A percentile compares a stretch with the other conserved stretches of the same genome.
phyloP scores from a whole-genome alignment of 768 basidiomycete species.

The Suillus ampliporus region DNA sequence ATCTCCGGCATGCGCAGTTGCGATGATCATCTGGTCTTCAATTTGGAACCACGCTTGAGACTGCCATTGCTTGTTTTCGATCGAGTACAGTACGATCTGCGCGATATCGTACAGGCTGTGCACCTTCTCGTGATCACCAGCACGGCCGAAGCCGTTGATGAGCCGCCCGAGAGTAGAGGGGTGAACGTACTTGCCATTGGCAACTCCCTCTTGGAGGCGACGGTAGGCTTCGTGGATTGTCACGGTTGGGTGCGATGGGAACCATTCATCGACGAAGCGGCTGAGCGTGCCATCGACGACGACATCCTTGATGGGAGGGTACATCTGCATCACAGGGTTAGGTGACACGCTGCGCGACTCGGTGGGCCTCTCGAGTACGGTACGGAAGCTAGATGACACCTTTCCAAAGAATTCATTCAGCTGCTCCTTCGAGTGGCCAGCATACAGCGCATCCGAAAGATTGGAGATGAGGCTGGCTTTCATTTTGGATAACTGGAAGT shows the following conservation, averaged over 20 bases:
- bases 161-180: slow-evolving; percentile 61
- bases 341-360: not conserved
- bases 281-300: slow-evolving; percentile 32
- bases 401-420: slow-evolving; percentile 29
- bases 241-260: slow-evolving; percentile 32
- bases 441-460: slow-evolving; percentile 33
- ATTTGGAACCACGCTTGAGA: slow-evolving; percentile 71
- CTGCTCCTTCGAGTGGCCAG: slow-evolving; percentile 21
- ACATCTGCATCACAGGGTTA: slow-evolving; percentile 16
- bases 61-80: slow-evolving; percentile 53
- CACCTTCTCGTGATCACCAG: slow-evolving; percentile 63
- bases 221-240: slow-evolving; percentile 50
- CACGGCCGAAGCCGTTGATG: slow-evolving; percentile 72
- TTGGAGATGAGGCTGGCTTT: slow-evolving; percentile 25
- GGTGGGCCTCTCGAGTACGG: not conserved
- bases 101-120: slow-evolving; percentile 69
- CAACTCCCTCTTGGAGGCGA: slow-evolving; percentile 51
- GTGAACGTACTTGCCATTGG: slow-evolving; percentile 47
- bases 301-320: slow-evolving; percentile 18
- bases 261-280: slow-evolving; percentile 40
- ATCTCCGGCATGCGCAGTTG: slow-evolving; percentile 80
- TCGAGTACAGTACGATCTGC: slow-evolving; percentile 59
- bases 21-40: slow-evolving; percentile 91
- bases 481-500: slow-evolving; percentile 35
- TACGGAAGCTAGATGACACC: slow-evolving; percentile 8